Base-by-base conservation (phyloP, 352 stramenopile genomes). In the Phytophthora lateralis region DNA sequence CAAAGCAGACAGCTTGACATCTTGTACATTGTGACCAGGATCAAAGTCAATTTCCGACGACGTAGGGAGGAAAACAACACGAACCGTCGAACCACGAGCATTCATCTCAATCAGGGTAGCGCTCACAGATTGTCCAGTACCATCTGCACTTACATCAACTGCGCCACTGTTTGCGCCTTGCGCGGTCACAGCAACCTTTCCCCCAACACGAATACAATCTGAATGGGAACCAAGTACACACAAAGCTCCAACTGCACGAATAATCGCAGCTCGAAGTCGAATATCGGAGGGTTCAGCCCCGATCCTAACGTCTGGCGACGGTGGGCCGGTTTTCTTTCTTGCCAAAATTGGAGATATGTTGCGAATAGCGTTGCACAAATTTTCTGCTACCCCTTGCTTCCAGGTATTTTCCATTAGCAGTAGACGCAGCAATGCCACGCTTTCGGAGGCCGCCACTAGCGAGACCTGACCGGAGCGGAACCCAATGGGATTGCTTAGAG, bases 201-300 rank as follows among this genome's bases (percentile, higher is more conserved):
- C 88, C 18, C 88, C 88, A 51, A 96, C 78, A 20, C 88, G 82
- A 43, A 96, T 73, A 29, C 85, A 95, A 64, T 96, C 88, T 0
- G 85, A 88, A 60, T 96, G 85, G 3, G 85, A 93, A 2, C 88
- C 84, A 29, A 96, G 57, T 9, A 96, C 85, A 75, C 81, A 95
- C 0, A 96, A 65, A 44, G 88, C 85, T 7, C 85, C 85, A 3
- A 94, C 84, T 38, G 85, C 88, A 54, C 88, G 84, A 57, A 90
- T 80, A 47, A 96, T 91, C 15, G 86, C 78, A 2, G 85, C 73
- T 27, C 82, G 76, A 8, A 90, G 63, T 1, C 87, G 78, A 41
- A 96, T 82, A 53, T 94, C 75, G 0, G 80, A 91, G 8, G 75
- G 56, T 20, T 75, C 55, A 1, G 46, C 51, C 18, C 49, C 55